Evolutionary conservation across 1,284 basidiomycete genomes (phyloP).

Genomic region (Chalciporus sp.): DNA sequence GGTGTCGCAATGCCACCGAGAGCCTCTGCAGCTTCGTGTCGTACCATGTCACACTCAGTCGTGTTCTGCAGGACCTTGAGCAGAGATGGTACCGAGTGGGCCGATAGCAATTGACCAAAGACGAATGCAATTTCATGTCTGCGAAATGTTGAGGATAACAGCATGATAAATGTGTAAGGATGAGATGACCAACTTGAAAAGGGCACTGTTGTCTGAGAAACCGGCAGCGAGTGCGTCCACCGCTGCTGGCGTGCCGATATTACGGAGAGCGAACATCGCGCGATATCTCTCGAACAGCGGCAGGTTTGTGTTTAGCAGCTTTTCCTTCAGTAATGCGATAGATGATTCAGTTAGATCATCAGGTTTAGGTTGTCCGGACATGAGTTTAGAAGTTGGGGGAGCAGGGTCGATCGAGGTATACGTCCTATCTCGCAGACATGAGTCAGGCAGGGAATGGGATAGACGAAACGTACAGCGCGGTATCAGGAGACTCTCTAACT

Average conservation of each 20-base stretch:
- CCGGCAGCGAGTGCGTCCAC: slow-evolving; percentile 92
- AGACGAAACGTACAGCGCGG: slow-evolving; percentile 39
- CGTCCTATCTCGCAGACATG: slow-evolving; percentile 25
- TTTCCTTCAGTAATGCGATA: slow-evolving; percentile 61
- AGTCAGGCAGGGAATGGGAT: slow-evolving; percentile 22
- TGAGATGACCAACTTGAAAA: slow-evolving; percentile 77
- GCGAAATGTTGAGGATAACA: slow-evolving; percentile 5
- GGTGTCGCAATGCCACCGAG: slow-evolving; percentile 95
- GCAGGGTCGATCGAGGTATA: slow-evolving; percentile 97
- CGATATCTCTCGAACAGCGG: slow-evolving; percentile 94
- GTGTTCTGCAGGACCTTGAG: slow-evolving; percentile 75
- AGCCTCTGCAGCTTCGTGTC: slow-evolving; percentile 98
- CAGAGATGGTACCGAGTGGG: slow-evolving; percentile 87
- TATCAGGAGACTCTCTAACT: slow-evolving; percentile 36
- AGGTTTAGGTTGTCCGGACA: slow-evolving; percentile 54
- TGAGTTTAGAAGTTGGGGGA: slow-evolving; percentile 69
- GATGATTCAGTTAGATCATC: slow-evolving; percentile 48
- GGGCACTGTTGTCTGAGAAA: slow-evolving; percentile 82
- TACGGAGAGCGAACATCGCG: slow-evolving; percentile 97
- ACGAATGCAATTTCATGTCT: slow-evolving; percentile 98
- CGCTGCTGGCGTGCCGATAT: slow-evolving; percentile 80
- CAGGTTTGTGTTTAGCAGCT: slow-evolving; percentile 69
- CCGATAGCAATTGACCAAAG: slow-evolving; percentile 93
- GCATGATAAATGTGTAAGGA: neutral
- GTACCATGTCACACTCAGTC: slow-evolving; percentile 93